A percentile compares a stretch with the other conserved stretches of the same genome.
Evolutionary conservation across 306 rosid species (phyloP).

Genomic region (Mimosa bimucronata): DNA sequence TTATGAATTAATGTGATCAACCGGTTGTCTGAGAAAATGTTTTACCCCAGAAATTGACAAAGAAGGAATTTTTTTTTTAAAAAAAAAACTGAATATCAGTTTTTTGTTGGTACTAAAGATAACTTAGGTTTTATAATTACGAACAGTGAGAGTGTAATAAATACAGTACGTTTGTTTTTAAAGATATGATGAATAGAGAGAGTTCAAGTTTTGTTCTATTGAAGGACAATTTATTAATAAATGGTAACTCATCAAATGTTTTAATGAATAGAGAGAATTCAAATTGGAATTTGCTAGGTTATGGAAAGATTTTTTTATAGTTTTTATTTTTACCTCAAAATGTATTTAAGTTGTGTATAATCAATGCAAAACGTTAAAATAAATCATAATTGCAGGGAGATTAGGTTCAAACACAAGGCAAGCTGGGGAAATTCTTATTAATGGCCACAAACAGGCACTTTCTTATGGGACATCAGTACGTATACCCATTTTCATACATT

Average conservation of each 20-base stretch:
- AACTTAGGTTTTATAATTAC: too few species aligned
- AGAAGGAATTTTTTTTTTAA: too few species aligned
- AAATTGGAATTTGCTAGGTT: background rate
- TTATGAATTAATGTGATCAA: background rate
- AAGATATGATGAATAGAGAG: background rate
- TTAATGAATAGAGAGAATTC: background rate
- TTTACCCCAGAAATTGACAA: too few species aligned
- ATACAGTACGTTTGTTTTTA: background rate
- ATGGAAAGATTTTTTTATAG: background rate
- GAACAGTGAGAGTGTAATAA: background rate
- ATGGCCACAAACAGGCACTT: conserved; percentile 32
- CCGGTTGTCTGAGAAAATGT: background rate
- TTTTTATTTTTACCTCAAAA: too few species aligned
- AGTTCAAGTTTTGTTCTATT: too few species aligned
- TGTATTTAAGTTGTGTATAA: background rate
- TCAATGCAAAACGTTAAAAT: background rate
- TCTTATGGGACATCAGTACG: conserved; percentile 36
- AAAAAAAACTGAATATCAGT: background rate
- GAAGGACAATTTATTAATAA: too few species aligned
- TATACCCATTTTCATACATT: background rate
- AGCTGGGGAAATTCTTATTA: conserved; percentile 25
- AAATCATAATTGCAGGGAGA: conserved; percentile 21
- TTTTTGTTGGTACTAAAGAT: background rate
- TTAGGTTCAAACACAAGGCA: conserved; percentile 26
- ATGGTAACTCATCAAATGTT: too few species aligned